These are phyloP conservation scores for Posidonia oceanica DNA, from an alignment of 116 monocot species.

Conservation along the genomic window DNA sequence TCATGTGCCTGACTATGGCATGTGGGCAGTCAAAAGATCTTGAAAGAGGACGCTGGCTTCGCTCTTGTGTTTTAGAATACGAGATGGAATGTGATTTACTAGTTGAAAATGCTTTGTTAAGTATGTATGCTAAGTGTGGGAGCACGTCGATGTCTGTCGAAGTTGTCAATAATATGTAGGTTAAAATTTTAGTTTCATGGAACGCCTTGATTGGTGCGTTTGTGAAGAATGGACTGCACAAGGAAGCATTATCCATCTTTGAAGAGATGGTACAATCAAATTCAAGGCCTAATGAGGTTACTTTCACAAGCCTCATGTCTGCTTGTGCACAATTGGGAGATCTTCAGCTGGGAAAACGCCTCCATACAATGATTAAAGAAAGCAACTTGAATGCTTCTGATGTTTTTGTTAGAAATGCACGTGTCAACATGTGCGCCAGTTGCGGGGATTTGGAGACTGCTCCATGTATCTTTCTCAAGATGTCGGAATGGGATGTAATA, in stretches of 20 bases:
- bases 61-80: conserved; percentile 15
- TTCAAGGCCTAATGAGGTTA: conserved; percentile 13
- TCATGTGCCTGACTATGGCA: conserved; percentile 25
- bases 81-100: conserved; percentile 28
- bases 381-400: background rate
- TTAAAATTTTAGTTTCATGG: conserved; percentile 17
- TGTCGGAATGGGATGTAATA: conserved; percentile 43
- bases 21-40: conserved; percentile 26
- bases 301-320: conserved; percentile 20
- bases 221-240: conserved; percentile 8
- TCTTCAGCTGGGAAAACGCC: conserved; percentile 23
- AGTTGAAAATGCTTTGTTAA: conserved; percentile 41
- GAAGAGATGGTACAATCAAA: conserved; percentile 5
- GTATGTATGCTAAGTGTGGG: conserved; percentile 21
- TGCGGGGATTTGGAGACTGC: conserved; percentile 16
- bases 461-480: conserved; percentile 19
- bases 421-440: conserved; percentile 50
- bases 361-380: conserved; percentile 22
- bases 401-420: conserved; percentile 24
- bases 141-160: conserved; percentile 15
- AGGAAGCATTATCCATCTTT: conserved; percentile 19
- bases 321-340: conserved; percentile 17
- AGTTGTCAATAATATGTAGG: conserved; percentile 12
- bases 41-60: background rate
- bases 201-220: conserved; percentile 25